Percentiles rank a stretch among this genome's conserved stretches.
phyloP scores from a whole-genome alignment of 2,329 filamentous ascomycete species.

The Colletotrichum gloeosporioides region DNA sequence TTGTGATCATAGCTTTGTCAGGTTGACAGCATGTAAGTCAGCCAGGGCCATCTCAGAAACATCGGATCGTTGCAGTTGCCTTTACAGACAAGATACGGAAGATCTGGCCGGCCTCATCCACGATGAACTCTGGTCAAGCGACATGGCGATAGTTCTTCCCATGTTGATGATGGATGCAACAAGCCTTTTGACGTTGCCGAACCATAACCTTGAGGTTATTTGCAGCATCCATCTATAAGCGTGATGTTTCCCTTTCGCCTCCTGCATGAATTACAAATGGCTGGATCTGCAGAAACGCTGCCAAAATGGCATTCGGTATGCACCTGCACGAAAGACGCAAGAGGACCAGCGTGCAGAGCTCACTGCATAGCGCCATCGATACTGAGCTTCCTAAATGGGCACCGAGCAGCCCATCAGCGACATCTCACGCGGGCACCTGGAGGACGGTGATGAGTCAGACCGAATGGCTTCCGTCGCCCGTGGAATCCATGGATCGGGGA shows the following conservation, averaged over 20 bases:
- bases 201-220: constrained; percentile 8
- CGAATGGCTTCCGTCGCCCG: background rate
- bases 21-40: background rate
- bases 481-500: background rate
- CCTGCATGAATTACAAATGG: constrained; percentile 7
- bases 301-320: background rate
- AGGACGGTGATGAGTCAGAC: constrained; percentile 10
- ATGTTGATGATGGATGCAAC: background rate
- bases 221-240: background rate
- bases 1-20: background rate
- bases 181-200: background rate
- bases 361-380: background rate
- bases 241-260: background rate
- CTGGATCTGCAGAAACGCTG: background rate
- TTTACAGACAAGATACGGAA: background rate
- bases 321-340: background rate
- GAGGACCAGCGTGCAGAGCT: background rate
- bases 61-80: background rate
- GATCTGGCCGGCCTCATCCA: background rate
- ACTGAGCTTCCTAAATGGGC: constrained; percentile 3
- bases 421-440: background rate
- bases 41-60: background rate
- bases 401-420: background rate
- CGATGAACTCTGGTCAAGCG: background rate
- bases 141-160: background rate